phyloP scores from a whole-genome alignment of 2,329 filamentous ascomycete species.

The Ambrosiella xylebori region DNA sequence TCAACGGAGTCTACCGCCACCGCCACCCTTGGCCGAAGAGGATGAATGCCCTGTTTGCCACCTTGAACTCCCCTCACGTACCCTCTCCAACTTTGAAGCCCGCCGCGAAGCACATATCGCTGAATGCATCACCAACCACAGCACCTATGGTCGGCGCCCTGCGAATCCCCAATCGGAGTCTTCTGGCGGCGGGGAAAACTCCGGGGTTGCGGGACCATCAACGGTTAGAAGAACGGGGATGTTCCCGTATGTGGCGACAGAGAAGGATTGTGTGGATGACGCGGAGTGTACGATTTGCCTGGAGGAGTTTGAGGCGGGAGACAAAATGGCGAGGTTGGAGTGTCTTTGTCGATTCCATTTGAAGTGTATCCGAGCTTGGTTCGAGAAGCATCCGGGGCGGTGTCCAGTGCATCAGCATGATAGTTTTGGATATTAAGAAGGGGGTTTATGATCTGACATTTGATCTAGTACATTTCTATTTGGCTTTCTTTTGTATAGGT shows the following conservation, averaged over 20 bases:
- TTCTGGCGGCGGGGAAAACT: background rate
- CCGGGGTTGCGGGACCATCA: slow-evolving; percentile 13
- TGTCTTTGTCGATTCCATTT: slow-evolving; percentile 49
- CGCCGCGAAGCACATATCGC: slow-evolving; percentile 42
- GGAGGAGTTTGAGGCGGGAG: slow-evolving; percentile 46
- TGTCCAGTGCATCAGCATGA: slow-evolving; percentile 52
- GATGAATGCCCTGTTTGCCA: slow-evolving; percentile 69
- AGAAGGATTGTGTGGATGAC: slow-evolving; percentile 51
- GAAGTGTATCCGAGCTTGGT: slow-evolving; percentile 45
- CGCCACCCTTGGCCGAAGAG: slow-evolving; percentile 45
- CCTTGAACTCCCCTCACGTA: slow-evolving; percentile 44
- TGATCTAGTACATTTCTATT: background rate
- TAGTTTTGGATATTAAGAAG: slow-evolving; percentile 31
- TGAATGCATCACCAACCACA: slow-evolving; percentile 38
- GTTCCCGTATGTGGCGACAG: slow-evolving; percentile 46
- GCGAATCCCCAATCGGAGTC: background rate
- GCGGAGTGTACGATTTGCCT: slow-evolving; percentile 53
- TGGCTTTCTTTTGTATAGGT: no score
- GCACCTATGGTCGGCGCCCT: slow-evolving; percentile 23
- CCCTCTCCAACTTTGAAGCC: slow-evolving; percentile 34
- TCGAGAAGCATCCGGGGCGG: slow-evolving; percentile 41
- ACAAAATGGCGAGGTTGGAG: slow-evolving; percentile 47
- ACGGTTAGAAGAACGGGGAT: slow-evolving; percentile 37
- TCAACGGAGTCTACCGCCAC: slow-evolving; percentile 25
- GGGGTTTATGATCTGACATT: background rate